Evolutionary conservation across 1,139 yeast species (phyloP).

Genomic region (Lodderomyces margitis): DNA sequence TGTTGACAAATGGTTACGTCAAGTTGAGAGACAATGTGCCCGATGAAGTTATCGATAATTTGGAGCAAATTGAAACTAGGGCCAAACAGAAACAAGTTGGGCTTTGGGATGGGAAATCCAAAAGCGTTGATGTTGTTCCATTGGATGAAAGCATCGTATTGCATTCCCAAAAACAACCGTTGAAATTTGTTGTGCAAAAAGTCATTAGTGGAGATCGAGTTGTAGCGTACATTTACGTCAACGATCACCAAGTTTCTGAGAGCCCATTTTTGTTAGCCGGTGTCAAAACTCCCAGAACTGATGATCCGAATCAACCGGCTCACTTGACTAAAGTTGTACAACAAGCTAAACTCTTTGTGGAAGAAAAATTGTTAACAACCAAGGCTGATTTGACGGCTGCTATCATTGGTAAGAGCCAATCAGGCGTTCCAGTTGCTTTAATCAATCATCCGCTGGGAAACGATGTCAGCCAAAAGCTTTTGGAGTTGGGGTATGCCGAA

Average conservation of each 20-base stretch:
- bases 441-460: conserved; percentile 73
- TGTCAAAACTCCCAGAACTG: conserved; percentile 67
- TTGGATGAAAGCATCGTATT: conserved; percentile 39
- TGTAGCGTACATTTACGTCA: conserved; percentile 52
- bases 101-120: conserved; percentile 45
- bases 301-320: conserved; percentile 39
- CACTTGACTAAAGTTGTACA: conserved; percentile 60
- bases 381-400: conserved; percentile 50
- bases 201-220: conserved; percentile 79
- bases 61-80: conserved; percentile 36
- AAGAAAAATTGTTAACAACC: conserved; percentile 64
- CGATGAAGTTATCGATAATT: conserved; percentile 24
- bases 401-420: conserved; percentile 59
- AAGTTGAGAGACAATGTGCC: conserved; percentile 58
- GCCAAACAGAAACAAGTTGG: conserved; percentile 55
- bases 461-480: conserved; percentile 60
- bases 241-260: conserved; percentile 43
- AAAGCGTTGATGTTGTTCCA: conserved; percentile 22
- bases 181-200: conserved; percentile 65
- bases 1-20: conserved; percentile 59
- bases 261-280: conserved; percentile 73
- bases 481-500: conserved; percentile 69
- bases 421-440: conserved; percentile 62
- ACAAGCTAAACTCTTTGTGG: conserved; percentile 65
- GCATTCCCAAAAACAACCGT: conserved; percentile 37